These are phyloP conservation scores for Russula foetens DNA, from an alignment of 768 basidiomycete species.

Conservation along the genomic window DNA sequence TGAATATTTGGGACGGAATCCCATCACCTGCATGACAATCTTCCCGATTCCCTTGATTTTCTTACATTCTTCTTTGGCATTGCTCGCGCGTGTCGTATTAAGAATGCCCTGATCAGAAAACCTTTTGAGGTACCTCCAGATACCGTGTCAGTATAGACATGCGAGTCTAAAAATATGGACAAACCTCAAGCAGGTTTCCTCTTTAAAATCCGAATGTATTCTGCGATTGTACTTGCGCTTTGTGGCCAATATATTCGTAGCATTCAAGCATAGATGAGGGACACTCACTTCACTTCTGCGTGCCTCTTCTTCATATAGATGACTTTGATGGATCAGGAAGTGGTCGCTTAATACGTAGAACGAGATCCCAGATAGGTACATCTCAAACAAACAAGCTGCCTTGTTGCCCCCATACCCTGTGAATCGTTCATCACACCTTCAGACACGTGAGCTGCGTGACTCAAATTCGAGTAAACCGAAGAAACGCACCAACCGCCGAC, in stretches of 20 bases:
- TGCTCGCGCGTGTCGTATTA: constrained; percentile 14
- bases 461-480: background rate
- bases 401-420: constrained; percentile 91
- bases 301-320: constrained; percentile 68
- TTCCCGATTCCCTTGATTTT: constrained; percentile 19
- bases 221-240: constrained; percentile 71
- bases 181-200: constrained; percentile 64
- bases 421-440: constrained; percentile 86
- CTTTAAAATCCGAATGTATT: constrained; percentile 69
- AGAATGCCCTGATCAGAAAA: constrained; percentile 15
- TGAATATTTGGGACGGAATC: background rate
- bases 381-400: constrained; percentile 85
- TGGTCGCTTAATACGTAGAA: constrained; percentile 83
- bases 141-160: background rate
- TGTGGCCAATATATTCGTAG: background rate
- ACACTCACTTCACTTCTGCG: constrained; percentile 55
- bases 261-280: background rate
- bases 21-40: constrained; percentile 18
- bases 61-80: constrained; percentile 17
- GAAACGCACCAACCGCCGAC: constrained; percentile 4
- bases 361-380: constrained; percentile 79
- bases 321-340: constrained; percentile 84
- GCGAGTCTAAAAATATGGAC: background rate
- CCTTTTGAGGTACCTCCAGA: constrained; percentile 14
- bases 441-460: background rate